These are phyloP conservation scores for Fusarium beomiforme DNA, from an alignment of 2,329 filamentous ascomycete genomes.

Conservation along the genomic window DNA sequence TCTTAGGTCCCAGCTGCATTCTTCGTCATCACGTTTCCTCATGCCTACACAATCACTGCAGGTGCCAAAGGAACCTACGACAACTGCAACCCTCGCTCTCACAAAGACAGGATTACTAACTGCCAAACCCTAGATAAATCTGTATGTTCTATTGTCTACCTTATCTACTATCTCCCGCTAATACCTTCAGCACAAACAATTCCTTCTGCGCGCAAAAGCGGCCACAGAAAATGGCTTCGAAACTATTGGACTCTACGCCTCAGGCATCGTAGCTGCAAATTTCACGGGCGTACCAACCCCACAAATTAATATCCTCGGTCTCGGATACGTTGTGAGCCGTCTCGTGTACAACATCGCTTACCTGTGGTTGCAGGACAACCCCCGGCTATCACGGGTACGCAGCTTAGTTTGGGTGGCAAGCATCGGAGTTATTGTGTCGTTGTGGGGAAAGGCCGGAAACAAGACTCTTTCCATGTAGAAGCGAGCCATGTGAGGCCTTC, in stretches of 20 bases:
- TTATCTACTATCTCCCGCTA: neutral
- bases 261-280: conserved; percentile 58
- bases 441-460: conserved; percentile 56
- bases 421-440: conserved; percentile 45
- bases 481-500: neutral
- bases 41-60: conserved; percentile 45
- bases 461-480: conserved; percentile 27
- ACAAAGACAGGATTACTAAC: conserved; percentile 45
- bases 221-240: conserved; percentile 57
- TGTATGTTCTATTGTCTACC: conserved; percentile 22
- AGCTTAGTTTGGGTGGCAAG: conserved; percentile 52
- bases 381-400: conserved; percentile 49
- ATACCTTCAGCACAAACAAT: conserved; percentile 61
- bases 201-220: conserved; percentile 63
- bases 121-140: conserved; percentile 46
- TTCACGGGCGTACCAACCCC: conserved; percentile 50
- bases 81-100: conserved; percentile 51
- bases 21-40: conserved; percentile 48
- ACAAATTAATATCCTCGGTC: conserved; percentile 53
- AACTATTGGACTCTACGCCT: conserved; percentile 55
- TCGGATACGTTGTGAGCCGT: conserved; percentile 54
- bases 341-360: conserved; percentile 55
- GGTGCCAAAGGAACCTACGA: conserved; percentile 49
- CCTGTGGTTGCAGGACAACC: conserved; percentile 55
- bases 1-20: conserved; percentile 54